These are phyloP conservation scores for Phalaenopsis equestris DNA, from an alignment of 106 monocot genomes.

Conservation along the genomic window DNA sequence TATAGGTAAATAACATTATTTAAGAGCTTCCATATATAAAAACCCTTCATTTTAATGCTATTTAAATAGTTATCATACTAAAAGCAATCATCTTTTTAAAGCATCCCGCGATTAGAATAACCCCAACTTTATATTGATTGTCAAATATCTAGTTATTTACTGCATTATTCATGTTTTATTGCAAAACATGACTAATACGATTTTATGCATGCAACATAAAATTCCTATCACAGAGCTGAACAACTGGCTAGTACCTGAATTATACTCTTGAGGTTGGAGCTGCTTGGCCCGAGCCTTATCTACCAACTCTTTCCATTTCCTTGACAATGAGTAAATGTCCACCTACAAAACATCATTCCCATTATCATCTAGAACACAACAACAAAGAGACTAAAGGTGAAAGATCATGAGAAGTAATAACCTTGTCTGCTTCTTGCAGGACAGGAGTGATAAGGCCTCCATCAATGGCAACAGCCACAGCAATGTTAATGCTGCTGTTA, in stretches of 20 bases:
- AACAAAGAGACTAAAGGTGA: background rate
- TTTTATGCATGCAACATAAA: background rate
- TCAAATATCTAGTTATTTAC: background rate
- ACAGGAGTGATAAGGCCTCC: conserved; percentile 95
- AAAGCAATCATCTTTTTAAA: background rate
- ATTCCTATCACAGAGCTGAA: background rate
- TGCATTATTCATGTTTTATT: too few relatives aligned
- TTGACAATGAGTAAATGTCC: conserved; percentile 86
- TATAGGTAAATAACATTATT: too few relatives aligned
- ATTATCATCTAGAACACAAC: background rate
- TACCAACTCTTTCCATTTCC: conserved; percentile 98
- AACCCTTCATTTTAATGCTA: background rate
- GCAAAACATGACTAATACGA: background rate
- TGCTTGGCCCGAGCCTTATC: conserved; percentile 92
- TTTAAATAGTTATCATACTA: background rate
- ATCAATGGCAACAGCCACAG: conserved; percentile 85
- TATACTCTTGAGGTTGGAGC: conserved; percentile 92
- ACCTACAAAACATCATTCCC: conserved; percentile 27
- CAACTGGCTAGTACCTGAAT: conserved; percentile 28
- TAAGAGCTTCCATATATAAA: too few relatives aligned
- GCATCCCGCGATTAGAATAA: background rate
- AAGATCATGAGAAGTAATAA: conserved; percentile 9
- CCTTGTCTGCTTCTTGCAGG: conserved; percentile 79
- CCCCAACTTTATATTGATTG: background rate
- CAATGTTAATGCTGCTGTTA: conserved; percentile 87